A percentile compares a stretch with the other conserved stretches of the same genome.
phyloP scores from a whole-genome alignment of 2,329 filamentous ascomycete species.

The Orbilia blumenaviensis region DNA sequence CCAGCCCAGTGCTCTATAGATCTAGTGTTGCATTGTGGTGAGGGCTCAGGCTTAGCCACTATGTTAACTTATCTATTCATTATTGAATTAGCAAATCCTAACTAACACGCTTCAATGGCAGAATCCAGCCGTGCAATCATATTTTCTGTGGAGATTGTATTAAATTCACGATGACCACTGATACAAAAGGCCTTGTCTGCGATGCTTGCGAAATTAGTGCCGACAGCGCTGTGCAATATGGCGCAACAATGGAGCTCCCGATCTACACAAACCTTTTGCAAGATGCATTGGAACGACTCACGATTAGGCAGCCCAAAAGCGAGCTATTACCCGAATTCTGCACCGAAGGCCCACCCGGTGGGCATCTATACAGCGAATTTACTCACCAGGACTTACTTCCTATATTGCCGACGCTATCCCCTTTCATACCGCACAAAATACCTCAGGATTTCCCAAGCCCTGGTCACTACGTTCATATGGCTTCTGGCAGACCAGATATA shows the following conservation, averaged over 20 bases:
- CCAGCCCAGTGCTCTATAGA: too few species aligned
- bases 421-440: not conserved
- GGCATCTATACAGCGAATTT: too few species aligned
- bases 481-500: not conserved
- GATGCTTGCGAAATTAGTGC: not conserved
- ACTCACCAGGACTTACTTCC: not conserved
- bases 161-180: not conserved
- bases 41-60: too few species aligned
- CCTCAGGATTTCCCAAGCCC: not conserved
- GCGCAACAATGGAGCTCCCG: not conserved
- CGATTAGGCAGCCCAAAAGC: too few species aligned
- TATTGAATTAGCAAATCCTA: too few species aligned
- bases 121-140: constrained; percentile 8
- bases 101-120: too few species aligned
- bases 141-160: constrained; percentile 8
- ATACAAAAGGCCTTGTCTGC: not conserved
- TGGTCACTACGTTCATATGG: not conserved
- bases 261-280: too few species aligned
- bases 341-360: too few species aligned
- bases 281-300: not conserved
- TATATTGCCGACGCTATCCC: not conserved
- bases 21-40: too few species aligned
- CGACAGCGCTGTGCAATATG: not conserved
- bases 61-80: not conserved
- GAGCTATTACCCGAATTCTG: too few species aligned